Conservation (phyloP, 2,329 filamentous ascomycete genomes). For the Chaetomiaceae sp. region DNA sequence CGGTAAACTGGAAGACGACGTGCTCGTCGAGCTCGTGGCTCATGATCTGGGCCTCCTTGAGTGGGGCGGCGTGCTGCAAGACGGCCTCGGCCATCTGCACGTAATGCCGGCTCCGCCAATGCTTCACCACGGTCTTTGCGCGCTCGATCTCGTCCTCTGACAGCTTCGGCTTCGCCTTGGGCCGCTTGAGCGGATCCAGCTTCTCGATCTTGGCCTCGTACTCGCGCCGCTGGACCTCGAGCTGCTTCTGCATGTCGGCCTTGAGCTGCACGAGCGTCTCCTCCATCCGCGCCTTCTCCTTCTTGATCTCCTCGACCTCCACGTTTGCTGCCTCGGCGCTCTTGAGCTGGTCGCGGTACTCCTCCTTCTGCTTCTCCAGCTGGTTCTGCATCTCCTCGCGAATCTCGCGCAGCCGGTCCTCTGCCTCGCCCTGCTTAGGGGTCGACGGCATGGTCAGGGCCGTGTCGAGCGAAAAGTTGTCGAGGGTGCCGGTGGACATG, state of each 20-base stretch:
- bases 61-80: conserved; percentile 75
- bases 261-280: conserved; percentile 73
- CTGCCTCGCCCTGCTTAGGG: conserved; percentile 71
- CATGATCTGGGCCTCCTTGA: conserved; percentile 98
- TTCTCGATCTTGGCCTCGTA: conserved; percentile 82
- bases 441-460: conserved; percentile 92
- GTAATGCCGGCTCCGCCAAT: conserved; percentile 82
- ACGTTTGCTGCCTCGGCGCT: conserved; percentile 68
- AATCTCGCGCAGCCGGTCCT: conserved; percentile 68
- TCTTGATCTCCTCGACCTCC: conserved; percentile 77
- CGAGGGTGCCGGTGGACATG: conserved; percentile 86
- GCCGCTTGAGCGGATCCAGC: conserved; percentile 60
- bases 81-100: conserved; percentile 92
- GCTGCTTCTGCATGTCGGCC: conserved; percentile 81
- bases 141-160: conserved; percentile 67
- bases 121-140: conserved; percentile 61
- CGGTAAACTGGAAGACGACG: conserved; percentile 90
- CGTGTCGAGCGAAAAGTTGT: conserved; percentile 95
- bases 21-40: conserved; percentile 92
- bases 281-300: conserved; percentile 82
- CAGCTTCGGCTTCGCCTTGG: conserved; percentile 58
- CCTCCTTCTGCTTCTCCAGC: conserved; percentile 78
- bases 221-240: conserved; percentile 76
- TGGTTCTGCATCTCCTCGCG: conserved; percentile 80
- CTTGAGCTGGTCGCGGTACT: conserved; percentile 74